Evolutionary conservation across 495 filamentous ascomycete species (phyloP).

Genomic region (Trypethelium eluteriae): DNA sequence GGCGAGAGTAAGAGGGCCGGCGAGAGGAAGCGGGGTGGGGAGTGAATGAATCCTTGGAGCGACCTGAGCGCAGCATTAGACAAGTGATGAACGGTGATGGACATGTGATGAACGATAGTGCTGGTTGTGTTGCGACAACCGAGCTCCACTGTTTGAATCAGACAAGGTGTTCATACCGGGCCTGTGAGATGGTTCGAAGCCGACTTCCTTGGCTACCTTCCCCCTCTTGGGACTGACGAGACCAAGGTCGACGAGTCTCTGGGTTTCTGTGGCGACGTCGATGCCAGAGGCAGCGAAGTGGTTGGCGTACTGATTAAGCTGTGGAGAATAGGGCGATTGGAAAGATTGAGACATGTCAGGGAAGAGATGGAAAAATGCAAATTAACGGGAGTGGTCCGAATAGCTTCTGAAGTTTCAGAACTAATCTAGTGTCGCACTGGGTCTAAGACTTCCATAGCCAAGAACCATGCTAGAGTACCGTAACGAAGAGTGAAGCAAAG

Average conservation of each 20-base stretch:
- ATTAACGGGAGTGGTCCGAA: constrained; percentile 2
- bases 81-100: neutral
- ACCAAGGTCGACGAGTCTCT: neutral
- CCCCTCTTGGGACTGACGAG: constrained; percentile 4
- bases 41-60: constrained; percentile 1
- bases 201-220: constrained; percentile 7
- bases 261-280: constrained; percentile 2
- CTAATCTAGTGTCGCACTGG: neutral
- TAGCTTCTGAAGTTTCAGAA: constrained; percentile 11
- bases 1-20: constrained; percentile 4
- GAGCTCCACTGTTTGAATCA: neutral
- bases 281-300: neutral
- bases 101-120: neutral
- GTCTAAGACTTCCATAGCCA: neutral
- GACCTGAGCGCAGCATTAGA: constrained; percentile 4
- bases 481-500: constrained; percentile 6
- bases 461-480: neutral
- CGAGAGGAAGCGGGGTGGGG: constrained; percentile 1
- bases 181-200: constrained; percentile 5
- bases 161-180: constrained; percentile 10
- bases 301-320: neutral
- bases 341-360: constrained; percentile 10
- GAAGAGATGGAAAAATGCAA: neutral
- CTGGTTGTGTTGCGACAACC: neutral
- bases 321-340: constrained; percentile 4